Evolutionary conservation across 2,329 filamentous ascomycete species (phyloP).

Genomic region (Tothia fuscella): DNA sequence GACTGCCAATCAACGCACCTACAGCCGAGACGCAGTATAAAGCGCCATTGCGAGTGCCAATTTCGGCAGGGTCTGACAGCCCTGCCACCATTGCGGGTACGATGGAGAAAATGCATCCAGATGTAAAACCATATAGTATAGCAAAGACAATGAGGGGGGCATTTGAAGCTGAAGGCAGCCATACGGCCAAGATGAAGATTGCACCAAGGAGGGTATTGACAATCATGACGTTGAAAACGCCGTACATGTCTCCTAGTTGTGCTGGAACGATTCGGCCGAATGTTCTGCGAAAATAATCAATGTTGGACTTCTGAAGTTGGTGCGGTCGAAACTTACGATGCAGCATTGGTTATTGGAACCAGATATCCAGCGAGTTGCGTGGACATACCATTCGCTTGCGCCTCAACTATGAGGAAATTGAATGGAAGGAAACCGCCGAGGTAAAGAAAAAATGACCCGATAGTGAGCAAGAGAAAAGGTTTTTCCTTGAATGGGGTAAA

Average conservation of each 20-base stretch:
- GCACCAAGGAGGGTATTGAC: constrained; percentile 36
- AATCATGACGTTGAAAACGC: constrained; percentile 43
- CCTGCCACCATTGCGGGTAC: constrained; percentile 55
- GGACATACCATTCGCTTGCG: constrained; percentile 35
- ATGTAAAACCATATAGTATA: constrained; percentile 57
- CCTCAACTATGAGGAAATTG: constrained; percentile 35
- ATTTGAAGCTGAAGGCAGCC: constrained; percentile 38
- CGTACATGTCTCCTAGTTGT: constrained; percentile 40
- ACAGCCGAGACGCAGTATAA: constrained; percentile 51
- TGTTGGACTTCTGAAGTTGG: neutral
- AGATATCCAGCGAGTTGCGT: constrained; percentile 39
- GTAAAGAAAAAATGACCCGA: constrained; percentile 40
- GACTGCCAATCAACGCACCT: constrained; percentile 53
- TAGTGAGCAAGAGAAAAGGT: constrained; percentile 21
- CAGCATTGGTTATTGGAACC: constrained; percentile 40
- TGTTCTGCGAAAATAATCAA: constrained; percentile 18
- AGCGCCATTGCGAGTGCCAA: constrained; percentile 56
- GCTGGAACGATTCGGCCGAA: constrained; percentile 45
- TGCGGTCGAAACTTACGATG: constrained; percentile 11
- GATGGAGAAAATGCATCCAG: constrained; percentile 53
- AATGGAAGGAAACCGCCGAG: constrained; percentile 50
- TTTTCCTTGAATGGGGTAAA: constrained; percentile 21
- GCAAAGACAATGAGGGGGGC: constrained; percentile 52
- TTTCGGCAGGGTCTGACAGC: constrained; percentile 56
- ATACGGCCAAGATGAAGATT: constrained; percentile 42